Evolutionary conservation across 2,329 filamentous ascomycete genomes (phyloP), one percentile per base, ranked within the genome.

Genomic region (Apiospora kogelbergensis): DNA sequence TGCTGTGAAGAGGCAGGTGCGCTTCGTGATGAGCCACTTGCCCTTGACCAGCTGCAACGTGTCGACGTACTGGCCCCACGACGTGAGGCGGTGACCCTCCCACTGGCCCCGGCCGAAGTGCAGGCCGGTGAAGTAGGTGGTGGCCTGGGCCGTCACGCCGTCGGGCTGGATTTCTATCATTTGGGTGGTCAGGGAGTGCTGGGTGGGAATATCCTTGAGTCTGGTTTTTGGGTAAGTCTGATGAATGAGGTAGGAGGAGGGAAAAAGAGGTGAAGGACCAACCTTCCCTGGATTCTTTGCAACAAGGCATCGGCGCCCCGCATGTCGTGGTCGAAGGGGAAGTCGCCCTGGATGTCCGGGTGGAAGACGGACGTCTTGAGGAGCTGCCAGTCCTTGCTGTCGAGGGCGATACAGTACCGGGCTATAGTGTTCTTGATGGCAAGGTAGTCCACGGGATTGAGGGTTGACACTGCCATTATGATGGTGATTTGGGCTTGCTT

Each of bases 181-280:
- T 40, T 71, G 70, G 11, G 70, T 71, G 24, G 70, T 71, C 66
- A 71, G 66, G 24, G 68, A 63, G 46, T 71, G 70, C 20, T 71
- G 70, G 22, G 70, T 57, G 40, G 46, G 37, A 11, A 71, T 30
- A 17, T 66, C 42, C n/a, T 64, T 40, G 66, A 71, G 57, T 15
- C 70, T 71, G 41, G 6, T 57, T 57, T 30, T 53, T 17, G 3
- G 40, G 33, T 33, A 7, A 33, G 33, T 33, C 33, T 33, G 4
- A 4, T 33, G 33, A 33, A 33, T 33, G 33, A 33, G 33, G 33
- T 11, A 17, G 40, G 41, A 6, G 22, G 17, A 2, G 33, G 20
- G 17, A 22, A 20, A 15, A 11, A 7, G 7, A 5, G 7, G 10
- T 4, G 10, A 15, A 15, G 3, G 26, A 24, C 60, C 37, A 24